A percentile compares a stretch with the other conserved stretches of the same genome.
These are phyloP conservation scores for Cyberlindnera maclurae DNA, from an alignment of 805 yeast species.

Conservation along the genomic window DNA sequence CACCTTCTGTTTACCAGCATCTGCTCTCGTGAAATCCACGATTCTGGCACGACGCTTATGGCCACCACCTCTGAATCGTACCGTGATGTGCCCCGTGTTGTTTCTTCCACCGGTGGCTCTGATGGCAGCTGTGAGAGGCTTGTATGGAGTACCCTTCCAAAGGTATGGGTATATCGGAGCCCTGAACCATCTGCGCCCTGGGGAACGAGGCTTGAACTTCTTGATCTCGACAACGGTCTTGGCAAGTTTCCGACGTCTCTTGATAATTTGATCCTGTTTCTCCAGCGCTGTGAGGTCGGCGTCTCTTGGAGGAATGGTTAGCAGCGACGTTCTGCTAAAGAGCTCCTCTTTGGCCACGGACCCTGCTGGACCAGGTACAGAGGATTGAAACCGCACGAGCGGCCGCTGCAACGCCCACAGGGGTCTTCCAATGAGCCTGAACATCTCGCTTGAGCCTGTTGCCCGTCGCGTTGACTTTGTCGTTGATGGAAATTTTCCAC, in stretches of 20 bases:
- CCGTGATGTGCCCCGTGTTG: conserved; percentile 78
- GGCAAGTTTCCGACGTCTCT: conserved; percentile 66
- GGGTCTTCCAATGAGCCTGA: conserved; percentile 3
- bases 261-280: conserved; percentile 64
- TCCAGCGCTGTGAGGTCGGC: conserved; percentile 65
- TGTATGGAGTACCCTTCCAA: conserved; percentile 77
- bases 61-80: conserved; percentile 96
- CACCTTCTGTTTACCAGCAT: conserved; percentile 70
- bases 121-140: conserved; percentile 65
- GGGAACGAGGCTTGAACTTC: conserved; percentile 72
- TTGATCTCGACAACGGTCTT: conserved; percentile 67
- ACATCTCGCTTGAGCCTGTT: background rate
- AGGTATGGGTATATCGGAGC: conserved; percentile 82
- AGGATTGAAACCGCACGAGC: background rate
- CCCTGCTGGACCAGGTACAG: background rate
- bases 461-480: background rate
- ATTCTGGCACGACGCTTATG: conserved; percentile 82
- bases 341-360: conserved; percentile 1
- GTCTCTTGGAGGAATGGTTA: conserved; percentile 36
- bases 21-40: conserved; percentile 65
- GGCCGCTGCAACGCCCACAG: background rate
- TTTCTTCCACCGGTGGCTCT: conserved; percentile 84
- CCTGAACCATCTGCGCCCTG: conserved; percentile 84
- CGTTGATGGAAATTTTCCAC: background rate
- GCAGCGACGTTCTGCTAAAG: conserved; percentile 15